Conservation (phyloP, 2,329 filamentous ascomycete species). For the Calonectria naviculata region DNA sequence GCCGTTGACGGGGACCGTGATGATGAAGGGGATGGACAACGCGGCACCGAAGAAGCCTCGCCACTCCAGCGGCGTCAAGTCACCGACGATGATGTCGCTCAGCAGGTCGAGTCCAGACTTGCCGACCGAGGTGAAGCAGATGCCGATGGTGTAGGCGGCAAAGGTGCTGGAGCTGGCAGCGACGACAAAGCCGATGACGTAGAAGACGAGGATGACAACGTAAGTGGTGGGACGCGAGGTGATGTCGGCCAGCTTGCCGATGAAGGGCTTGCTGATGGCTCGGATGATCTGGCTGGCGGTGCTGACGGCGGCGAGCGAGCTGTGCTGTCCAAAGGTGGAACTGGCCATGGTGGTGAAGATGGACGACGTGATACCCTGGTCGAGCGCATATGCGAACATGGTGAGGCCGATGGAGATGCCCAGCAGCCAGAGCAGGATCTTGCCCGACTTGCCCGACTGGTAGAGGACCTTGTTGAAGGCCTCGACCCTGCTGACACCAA, state of each 20-base stretch:
- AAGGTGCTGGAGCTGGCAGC: conserved; percentile 46
- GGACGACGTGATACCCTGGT: conserved; percentile 48
- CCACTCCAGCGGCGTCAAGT: conserved; percentile 50
- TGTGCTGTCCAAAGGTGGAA: conserved; percentile 48
- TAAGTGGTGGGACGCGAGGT: conserved; percentile 53
- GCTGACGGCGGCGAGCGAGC: conserved; percentile 45
- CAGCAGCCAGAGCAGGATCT: conserved; percentile 48
- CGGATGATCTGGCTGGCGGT: conserved; percentile 49
- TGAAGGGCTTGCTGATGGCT: conserved; percentile 52
- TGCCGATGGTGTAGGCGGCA: conserved; percentile 47
- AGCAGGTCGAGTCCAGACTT: conserved; percentile 51
- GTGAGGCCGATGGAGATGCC: conserved; percentile 49
- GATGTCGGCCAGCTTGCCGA: conserved; percentile 51
- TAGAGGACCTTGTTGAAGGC: conserved; percentile 54
- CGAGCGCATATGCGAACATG: conserved; percentile 53
- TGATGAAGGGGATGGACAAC: conserved; percentile 13
- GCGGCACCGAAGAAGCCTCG: conserved; percentile 48
- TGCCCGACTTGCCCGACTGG: conserved; percentile 48
- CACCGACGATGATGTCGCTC: conserved; percentile 50
- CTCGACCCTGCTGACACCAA: conserved; percentile 49
- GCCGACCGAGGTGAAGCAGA: conserved; percentile 50
- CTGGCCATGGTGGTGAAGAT: conserved; percentile 48
- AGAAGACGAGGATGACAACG: conserved; percentile 52
- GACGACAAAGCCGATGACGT: conserved; percentile 26
- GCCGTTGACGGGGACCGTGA: conserved; percentile 52